A percentile compares a stretch with the other conserved stretches of the same genome.
Evolutionary conservation across 2,329 filamentous ascomycete species (phyloP).

Genomic region (Gaeumannomyces sp.): DNA sequence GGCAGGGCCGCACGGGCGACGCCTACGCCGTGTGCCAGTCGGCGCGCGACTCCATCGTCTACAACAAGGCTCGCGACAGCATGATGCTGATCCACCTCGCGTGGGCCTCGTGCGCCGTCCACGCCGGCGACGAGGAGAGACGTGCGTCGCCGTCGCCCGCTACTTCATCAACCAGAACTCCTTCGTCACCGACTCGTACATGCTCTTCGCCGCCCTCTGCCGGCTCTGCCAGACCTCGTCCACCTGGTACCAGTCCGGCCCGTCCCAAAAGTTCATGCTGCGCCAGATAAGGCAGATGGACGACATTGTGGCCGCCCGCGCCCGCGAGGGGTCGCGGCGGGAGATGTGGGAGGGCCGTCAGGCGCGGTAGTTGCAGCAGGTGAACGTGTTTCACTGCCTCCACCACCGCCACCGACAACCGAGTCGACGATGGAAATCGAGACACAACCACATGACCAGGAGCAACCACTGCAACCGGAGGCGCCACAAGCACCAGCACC

Average conservation of each 20-base stretch:
- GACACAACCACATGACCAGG: neutral
- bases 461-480: neutral
- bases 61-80: constrained; percentile 62
- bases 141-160: constrained; percentile 65
- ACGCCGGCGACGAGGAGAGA: constrained; percentile 75
- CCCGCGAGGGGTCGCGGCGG: neutral
- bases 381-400: neutral
- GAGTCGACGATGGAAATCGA: neutral
- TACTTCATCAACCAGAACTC: constrained; percentile 80
- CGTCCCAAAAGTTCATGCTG: constrained; percentile 84
- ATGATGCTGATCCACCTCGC: constrained; percentile 69
- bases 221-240: constrained; percentile 67
- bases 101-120: constrained; percentile 80
- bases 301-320: constrained; percentile 40
- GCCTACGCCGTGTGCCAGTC: constrained; percentile 77
- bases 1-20: constrained; percentile 58
- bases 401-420: neutral
- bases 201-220: constrained; percentile 74
- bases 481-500: constrained; percentile 11
- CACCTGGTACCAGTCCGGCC: constrained; percentile 71
- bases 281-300: constrained; percentile 90
- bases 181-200: constrained; percentile 74
- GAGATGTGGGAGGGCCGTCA: neutral
- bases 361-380: neutral
- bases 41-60: constrained; percentile 75